Conservation (phyloP, 2,329 filamentous ascomycete species). For the Xylaria multiplex region DNA sequence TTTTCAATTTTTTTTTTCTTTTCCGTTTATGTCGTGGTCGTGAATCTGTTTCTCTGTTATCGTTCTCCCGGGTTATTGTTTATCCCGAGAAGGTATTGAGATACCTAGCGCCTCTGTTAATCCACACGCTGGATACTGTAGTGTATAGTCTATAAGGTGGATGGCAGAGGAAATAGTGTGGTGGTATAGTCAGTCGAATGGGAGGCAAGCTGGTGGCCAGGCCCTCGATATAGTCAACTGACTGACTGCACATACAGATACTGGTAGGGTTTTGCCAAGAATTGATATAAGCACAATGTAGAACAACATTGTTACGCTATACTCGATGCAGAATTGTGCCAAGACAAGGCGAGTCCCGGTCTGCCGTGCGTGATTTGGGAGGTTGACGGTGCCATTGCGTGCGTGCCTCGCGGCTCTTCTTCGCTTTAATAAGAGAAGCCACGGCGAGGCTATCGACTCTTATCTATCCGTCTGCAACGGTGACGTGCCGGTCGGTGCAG, state of each 20-base stretch:
- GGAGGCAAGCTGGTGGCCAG: neutral
- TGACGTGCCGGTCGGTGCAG: slow-evolving; percentile 16
- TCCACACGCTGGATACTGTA: slow-evolving; percentile 10
- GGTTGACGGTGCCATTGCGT: slow-evolving; percentile 26
- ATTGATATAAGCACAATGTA: neutral
- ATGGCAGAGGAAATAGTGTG: neutral
- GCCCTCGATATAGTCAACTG: slow-evolving; percentile 22
- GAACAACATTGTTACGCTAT: slow-evolving; percentile 20
- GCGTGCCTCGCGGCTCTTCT: slow-evolving; percentile 47
- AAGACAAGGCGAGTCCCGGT: slow-evolving; percentile 41
- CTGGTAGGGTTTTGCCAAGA: slow-evolving; percentile 12
- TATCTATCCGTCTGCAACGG: slow-evolving; percentile 23
- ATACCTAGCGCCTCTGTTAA: slow-evolving; percentile 16
- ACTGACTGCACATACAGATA: neutral
- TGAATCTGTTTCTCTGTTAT: slow-evolving; percentile 2
- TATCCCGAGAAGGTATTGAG: neutral
- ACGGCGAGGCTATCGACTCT: slow-evolving; percentile 38
- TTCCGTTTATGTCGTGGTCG: too few species aligned
- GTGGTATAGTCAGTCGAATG: neutral
- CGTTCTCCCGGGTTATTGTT: slow-evolving; percentile 3
- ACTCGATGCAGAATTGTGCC: slow-evolving; percentile 34
- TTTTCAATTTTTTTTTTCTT: neutral
- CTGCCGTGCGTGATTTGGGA: slow-evolving; percentile 28
- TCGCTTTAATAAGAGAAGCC: slow-evolving; percentile 47
- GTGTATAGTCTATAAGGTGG: slow-evolving; percentile 29